A percentile compares a stretch with the other conserved stretches of the same genome.
Evolutionary conservation across 805 yeast species (phyloP).

Genomic region (Isabelozyma heimii): DNA sequence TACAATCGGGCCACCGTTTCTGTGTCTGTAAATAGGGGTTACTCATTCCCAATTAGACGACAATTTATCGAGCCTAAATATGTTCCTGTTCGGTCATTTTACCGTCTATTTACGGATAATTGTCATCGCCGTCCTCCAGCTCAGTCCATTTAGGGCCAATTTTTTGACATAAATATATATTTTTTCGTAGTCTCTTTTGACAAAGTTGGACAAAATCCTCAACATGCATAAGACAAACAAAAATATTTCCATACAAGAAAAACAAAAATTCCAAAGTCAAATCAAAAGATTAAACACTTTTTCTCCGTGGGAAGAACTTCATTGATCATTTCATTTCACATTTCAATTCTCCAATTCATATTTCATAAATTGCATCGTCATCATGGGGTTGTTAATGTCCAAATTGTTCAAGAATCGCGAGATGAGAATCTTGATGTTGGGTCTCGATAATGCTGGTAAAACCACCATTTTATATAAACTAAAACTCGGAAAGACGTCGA

Average conservation of each 20-base stretch:
- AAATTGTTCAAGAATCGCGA: constrained; percentile 74
- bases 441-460: constrained; percentile 91
- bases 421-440: constrained; percentile 92
- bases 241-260: not conserved
- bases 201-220: not conserved
- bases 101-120: too few relatives aligned
- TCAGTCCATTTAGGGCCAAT: too few relatives aligned
- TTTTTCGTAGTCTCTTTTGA: too few relatives aligned
- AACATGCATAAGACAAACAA: not conserved
- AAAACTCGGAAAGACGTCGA: constrained; percentile 67
- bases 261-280: not conserved
- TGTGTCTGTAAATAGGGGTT: too few relatives aligned
- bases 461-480: constrained; percentile 84
- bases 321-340: not conserved
- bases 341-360: not conserved
- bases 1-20: too few relatives aligned
- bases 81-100: too few relatives aligned
- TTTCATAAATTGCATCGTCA: not conserved
- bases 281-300: not conserved
- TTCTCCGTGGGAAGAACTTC: not conserved
- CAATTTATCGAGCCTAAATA: too few relatives aligned
- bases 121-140: too few relatives aligned
- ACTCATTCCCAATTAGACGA: too few relatives aligned
- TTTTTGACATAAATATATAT: too few relatives aligned
- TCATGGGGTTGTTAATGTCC: constrained; percentile 26